Conservation (phyloP, 2,329 filamentous ascomycete species). For the Pseudogymnoascus sp. region DNA sequence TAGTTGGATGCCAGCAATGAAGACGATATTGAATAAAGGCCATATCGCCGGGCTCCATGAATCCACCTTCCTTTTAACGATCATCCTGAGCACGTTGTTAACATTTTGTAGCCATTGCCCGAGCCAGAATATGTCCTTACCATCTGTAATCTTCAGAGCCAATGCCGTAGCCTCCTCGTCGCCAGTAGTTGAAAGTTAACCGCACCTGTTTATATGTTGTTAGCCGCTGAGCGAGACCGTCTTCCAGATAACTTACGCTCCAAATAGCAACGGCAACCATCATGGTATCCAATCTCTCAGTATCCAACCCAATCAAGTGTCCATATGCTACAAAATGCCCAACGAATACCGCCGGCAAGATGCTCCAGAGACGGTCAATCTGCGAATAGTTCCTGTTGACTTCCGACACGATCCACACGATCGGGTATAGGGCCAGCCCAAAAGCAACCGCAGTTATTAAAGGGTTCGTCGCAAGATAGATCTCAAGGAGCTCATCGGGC, state of each 20-base stretch:
- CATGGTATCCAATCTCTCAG: slow-evolving; percentile 63
- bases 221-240: slow-evolving; percentile 6
- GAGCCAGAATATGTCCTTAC: slow-evolving; percentile 28
- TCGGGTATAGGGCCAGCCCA: slow-evolving; percentile 58
- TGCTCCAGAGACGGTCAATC: slow-evolving; percentile 85
- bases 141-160: slow-evolving; percentile 96
- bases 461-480: slow-evolving; percentile 84
- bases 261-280: slow-evolving; percentile 65
- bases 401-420: slow-evolving; percentile 72
- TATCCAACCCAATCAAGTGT: slow-evolving; percentile 62
- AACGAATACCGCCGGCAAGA: slow-evolving; percentile 81
- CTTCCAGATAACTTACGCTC: slow-evolving; percentile 52
- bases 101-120: neutral
- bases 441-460: slow-evolving; percentile 66
- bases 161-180: slow-evolving; percentile 80
- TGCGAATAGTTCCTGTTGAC: slow-evolving; percentile 95
- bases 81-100: slow-evolving; percentile 2
- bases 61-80: slow-evolving; percentile 48
- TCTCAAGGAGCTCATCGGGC: slow-evolving; percentile 52
- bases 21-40: slow-evolving; percentile 79
- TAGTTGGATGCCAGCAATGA: slow-evolving; percentile 80
- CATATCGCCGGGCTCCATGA: slow-evolving; percentile 57
- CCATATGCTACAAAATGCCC: slow-evolving; percentile 80
- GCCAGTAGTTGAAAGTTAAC: slow-evolving; percentile 94
- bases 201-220: slow-evolving; percentile 45